Conservation (phyloP, 1,284 basidiomycete genomes). For the Naganishia liquefaciens region DNA sequence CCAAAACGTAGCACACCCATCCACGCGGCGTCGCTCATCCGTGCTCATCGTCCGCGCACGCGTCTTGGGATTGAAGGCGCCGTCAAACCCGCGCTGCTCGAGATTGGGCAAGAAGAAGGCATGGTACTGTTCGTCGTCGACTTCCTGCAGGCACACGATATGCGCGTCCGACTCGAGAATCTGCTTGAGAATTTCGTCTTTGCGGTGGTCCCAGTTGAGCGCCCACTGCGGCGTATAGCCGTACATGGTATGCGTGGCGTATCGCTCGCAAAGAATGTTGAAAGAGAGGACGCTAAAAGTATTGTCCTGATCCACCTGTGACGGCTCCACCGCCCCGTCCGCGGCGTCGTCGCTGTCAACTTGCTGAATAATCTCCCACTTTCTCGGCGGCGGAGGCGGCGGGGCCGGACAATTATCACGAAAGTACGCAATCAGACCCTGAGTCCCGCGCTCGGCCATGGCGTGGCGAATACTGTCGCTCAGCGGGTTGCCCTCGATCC, state of each 20-base stretch:
- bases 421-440: constrained; percentile 80
- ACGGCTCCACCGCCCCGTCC: constrained; percentile 45
- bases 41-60: constrained; percentile 91
- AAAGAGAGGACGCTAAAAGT: constrained; percentile 83
- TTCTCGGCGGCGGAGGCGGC: constrained; percentile 75
- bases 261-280: constrained; percentile 93
- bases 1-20: constrained; percentile 97
- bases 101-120: constrained; percentile 86
- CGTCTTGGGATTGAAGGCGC: constrained; percentile 91
- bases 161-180: constrained; percentile 81
- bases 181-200: constrained; percentile 85
- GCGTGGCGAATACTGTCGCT: constrained; percentile 74
- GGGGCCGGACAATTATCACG: constrained; percentile 81
- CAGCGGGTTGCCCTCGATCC: constrained; percentile 94
- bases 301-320: constrained; percentile 56
- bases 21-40: constrained; percentile 81
- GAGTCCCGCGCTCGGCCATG: constrained; percentile 90
- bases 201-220: constrained; percentile 90
- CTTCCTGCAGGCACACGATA: constrained; percentile 91
- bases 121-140: constrained; percentile 90
- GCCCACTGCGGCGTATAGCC: constrained; percentile 98
- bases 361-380: constrained; percentile 74
- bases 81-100: constrained; percentile 79
- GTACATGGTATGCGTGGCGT: constrained; percentile 86
- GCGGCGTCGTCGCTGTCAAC: constrained; percentile 39